Base-by-base conservation (phyloP, 2,329 filamentous ascomycete genomes). In the Gaeumannomyces tritici region DNA sequence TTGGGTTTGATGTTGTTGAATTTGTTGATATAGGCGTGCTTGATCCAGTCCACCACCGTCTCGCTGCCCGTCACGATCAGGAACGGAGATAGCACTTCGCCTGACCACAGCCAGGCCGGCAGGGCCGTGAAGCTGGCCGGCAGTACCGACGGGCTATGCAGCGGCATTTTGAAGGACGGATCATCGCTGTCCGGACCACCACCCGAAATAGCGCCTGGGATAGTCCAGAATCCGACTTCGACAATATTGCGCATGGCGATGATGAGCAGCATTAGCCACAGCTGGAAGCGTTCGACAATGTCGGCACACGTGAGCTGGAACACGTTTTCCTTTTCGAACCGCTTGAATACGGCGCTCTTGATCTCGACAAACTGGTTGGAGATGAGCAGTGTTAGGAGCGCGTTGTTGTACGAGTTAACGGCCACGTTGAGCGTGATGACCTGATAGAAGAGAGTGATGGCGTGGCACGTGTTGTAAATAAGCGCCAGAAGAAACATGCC, bases 301-400 rank as follows among this genome's bases (percentile, higher is more conserved):
- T 99, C 95, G 4, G 95, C 93, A 67, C 95, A 99, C 0, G 93
- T 96, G 18, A 99, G 81, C 73, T 99, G 95, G 72, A 99, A 99
- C 0, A 96, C 79, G 67, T 96, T 98, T 71, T 99, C 95, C 73
- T 97, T 98, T 70, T 99, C 95, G 66, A 98, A 96, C 64, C 93
- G 95, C 78, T 99, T 98, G 80, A 99, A 99, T 0, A 99, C 96
- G 0, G 93, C 96, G 64, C 91, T 91, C 72, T 99, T 99, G 80
- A 99, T 96, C 76, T 99, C 95, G 56, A 99, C 95, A 70, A 99
- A 99, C 71, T 99, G 96, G 71, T 98, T 99, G 8, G 93, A 97
- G 72, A 99, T 85, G 2, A 99, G 80, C 0, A 99, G 83, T 0
- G 95, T 97, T 42, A 99, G 81, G 5, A 99, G 80, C 0, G 95